Base-by-base conservation (phyloP, 805 yeast species). In the Hanseniaspora taiwanica region DNA sequence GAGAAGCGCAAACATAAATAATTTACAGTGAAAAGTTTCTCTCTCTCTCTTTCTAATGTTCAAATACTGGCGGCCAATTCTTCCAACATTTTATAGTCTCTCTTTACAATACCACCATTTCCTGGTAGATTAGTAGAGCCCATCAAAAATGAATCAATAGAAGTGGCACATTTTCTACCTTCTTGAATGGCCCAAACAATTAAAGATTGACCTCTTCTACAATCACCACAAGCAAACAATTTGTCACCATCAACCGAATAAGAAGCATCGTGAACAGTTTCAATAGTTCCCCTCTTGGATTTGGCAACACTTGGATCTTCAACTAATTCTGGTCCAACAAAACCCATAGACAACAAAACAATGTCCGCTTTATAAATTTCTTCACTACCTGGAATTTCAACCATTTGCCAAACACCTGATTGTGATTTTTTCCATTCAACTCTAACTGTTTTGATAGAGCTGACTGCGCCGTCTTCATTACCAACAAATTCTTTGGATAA, bases 171-270 rank as follows among this genome's bases (percentile, higher is more conserved):
- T 64, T 89, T 96, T 69, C 97, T 79, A 50, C 98, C 98, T 66
- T 89, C 98, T 66, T 91, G 97, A 52, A 89, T 89, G 66, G 97
- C 98, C 97, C 97, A 91, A 42, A 89, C 98, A 60, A 89, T 89
- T 61, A 89, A 74, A 2, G 96, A 84, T 69, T 89, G 98, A 21
- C 98, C 98, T 66, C 97, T 79, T 71, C 98, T 81, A 67, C 97
- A 91, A 63, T 89, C 98, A 65, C 98, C 98, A 38, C 97, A 96
- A 37, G 96, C 84, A 56, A 87, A 89, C 45, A 86, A 55, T 51
- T 85, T 86, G 44, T 70, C 81, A 10, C 65, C 64, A 25, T 63
- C 61, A 42, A 84, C 86, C 45, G 72, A 69, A 72, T 89, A 89
- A 27, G 71, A 60, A 13, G 89, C 76, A 35, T 73, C 65, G 36